Evolutionary conservation across 2,329 filamentous ascomycete genomes (phyloP).

Genomic region (Fusarium sp.): DNA sequence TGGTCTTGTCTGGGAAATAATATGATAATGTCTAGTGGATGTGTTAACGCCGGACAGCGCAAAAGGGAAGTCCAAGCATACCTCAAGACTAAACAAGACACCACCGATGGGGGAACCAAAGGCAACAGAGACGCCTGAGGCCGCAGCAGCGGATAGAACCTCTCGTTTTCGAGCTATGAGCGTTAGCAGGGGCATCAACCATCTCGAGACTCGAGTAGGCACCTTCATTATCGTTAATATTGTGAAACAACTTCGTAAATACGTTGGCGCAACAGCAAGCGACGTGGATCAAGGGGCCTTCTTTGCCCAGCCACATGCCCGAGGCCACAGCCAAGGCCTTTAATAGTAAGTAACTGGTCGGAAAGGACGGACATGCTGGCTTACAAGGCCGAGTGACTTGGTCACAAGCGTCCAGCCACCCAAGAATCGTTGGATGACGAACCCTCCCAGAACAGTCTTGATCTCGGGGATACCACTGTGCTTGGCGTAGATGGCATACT

Average conservation of each 20-base stretch:
- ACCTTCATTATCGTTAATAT: slow-evolving; percentile 88
- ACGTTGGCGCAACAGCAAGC: slow-evolving; percentile 96
- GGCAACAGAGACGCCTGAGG: slow-evolving; percentile 90
- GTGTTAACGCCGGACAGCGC: not conserved
- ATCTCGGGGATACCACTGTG: slow-evolving; percentile 98
- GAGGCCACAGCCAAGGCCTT: slow-evolving; percentile 90
- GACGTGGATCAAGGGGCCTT: slow-evolving; percentile 93
- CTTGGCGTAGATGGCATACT: slow-evolving; percentile 86
- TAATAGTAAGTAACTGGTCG: slow-evolving; percentile 34
- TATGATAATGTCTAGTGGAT: slow-evolving; percentile 73
- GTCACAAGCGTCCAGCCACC: slow-evolving; percentile 87
- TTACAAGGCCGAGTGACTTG: slow-evolving; percentile 86
- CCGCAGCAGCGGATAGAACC: slow-evolving; percentile 88
- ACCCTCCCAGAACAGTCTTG: slow-evolving; percentile 93
- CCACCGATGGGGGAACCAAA: slow-evolving; percentile 95
- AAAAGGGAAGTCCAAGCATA: slow-evolving; percentile 43
- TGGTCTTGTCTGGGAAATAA: slow-evolving; percentile 98
- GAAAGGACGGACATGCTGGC: slow-evolving; percentile 33
- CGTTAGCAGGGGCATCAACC: slow-evolving; percentile 1
- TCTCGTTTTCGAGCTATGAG: slow-evolving; percentile 83
- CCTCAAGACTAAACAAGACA: slow-evolving; percentile 93
- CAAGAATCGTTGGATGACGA: slow-evolving; percentile 87
- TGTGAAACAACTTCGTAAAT: slow-evolving; percentile 85
- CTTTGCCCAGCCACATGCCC: slow-evolving; percentile 95
- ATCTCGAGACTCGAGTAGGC: not conserved